These are phyloP conservation scores for Daldinia eschscholtzii DNA, from an alignment of 2,329 filamentous ascomycete species.

Conservation along the genomic window DNA sequence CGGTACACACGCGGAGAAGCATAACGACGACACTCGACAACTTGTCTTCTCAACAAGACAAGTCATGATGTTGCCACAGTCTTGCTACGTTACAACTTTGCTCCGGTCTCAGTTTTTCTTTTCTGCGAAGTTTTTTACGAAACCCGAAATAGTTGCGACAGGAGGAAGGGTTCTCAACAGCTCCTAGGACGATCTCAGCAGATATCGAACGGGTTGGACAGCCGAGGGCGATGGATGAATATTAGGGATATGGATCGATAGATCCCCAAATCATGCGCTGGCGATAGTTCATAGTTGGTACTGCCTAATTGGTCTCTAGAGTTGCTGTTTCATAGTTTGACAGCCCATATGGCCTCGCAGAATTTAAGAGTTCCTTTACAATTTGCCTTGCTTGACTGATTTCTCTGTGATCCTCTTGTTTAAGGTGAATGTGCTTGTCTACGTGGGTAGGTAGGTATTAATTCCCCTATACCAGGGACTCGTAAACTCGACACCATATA, in stretches of 20 bases:
- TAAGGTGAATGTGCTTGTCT: background rate
- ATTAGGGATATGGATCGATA: conserved; percentile 2
- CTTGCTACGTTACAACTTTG: background rate
- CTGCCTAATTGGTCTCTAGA: background rate
- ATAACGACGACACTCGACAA: background rate
- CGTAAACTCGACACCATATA: background rate
- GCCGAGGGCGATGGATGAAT: background rate
- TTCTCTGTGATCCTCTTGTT: background rate
- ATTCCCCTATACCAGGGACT: background rate
- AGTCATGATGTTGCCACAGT: background rate
- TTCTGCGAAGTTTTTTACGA: background rate
- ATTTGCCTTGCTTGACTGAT: background rate
- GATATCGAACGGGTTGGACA: conserved; percentile 7
- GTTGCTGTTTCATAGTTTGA: background rate
- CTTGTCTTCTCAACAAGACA: background rate
- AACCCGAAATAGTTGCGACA: background rate
- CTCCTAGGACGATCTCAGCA: background rate
- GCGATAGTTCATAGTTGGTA: conserved; percentile 6
- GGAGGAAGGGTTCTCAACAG: background rate
- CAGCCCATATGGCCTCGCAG: background rate
- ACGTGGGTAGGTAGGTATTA: background rate
- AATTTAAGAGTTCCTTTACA: background rate
- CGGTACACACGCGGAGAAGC: background rate
- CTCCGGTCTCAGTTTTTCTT: background rate
- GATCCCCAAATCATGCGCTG: conserved; percentile 2